phyloP scores from a whole-genome alignment of 148 eudicot species.

The Fallopia convolvulus region DNA sequence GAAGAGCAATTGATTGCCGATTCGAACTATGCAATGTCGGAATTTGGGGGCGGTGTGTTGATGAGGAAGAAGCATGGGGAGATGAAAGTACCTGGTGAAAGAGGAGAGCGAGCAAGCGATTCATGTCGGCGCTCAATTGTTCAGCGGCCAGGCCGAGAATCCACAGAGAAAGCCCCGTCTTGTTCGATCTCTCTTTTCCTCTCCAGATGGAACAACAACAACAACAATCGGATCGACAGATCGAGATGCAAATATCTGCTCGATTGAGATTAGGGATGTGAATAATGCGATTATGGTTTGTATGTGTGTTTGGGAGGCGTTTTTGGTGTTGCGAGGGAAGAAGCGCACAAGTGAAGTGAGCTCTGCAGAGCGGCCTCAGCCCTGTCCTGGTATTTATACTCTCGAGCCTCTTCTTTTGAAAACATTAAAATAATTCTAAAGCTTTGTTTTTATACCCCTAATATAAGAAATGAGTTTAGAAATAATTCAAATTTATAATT shows the following conservation, averaged over 20 bases:
- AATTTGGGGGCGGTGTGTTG: not conserved
- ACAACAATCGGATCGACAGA: not conserved
- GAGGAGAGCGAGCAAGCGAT: conserved; percentile 73
- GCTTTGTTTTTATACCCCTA: too few species aligned
- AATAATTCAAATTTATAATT: too few species aligned
- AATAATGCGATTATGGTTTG: not conserved
- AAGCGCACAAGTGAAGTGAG: too few species aligned
- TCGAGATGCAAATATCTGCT: not conserved
- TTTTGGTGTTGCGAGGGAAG: not conserved
- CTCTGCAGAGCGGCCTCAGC: too few species aligned
- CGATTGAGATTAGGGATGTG: not conserved
- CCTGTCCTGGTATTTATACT: not conserved
- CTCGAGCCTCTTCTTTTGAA: not conserved
- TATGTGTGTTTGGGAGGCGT: not conserved
- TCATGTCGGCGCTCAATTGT: conserved; percentile 86
- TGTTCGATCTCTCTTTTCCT: conserved; percentile 18
- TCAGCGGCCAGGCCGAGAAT: conserved; percentile 80
- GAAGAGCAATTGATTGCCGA: not conserved
- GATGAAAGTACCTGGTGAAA: conserved; percentile 54
- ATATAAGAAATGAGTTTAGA: too few species aligned
- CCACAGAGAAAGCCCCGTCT: conserved; percentile 97
- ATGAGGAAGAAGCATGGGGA: not conserved
- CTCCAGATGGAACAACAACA: not conserved
- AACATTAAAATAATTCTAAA: too few species aligned
- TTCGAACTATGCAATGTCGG: not conserved